phyloP scores from a whole-genome alignment of 129 eudicot genomes.

The Centaurea solstitialis region DNA sequence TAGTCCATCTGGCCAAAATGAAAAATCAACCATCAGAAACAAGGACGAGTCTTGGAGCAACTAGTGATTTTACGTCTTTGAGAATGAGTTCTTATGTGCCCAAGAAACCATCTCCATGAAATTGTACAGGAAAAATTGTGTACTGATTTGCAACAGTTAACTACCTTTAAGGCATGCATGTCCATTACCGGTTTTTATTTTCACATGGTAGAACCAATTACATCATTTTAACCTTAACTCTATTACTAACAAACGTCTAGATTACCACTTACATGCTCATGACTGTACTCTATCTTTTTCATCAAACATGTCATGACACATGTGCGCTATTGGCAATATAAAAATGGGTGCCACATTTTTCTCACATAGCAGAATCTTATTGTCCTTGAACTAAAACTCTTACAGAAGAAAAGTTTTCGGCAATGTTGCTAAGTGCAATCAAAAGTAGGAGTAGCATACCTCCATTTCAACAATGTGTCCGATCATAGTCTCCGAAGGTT shows the following conservation, averaged over 20 bases:
- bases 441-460: conserved; percentile 44
- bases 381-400: background rate
- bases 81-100: background rate
- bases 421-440: background rate
- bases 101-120: background rate
- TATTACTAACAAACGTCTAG: background rate
- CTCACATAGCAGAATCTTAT: background rate
- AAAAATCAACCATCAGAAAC: background rate
- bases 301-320: background rate
- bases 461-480: conserved; percentile 97
- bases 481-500: conserved; percentile 96
- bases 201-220: too few species aligned
- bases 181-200: too few species aligned
- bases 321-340: background rate
- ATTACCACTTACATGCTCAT: background rate
- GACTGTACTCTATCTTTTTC: background rate
- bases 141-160: too few species aligned
- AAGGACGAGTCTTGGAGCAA: background rate
- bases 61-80: background rate
- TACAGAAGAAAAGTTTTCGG: background rate
- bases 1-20: conserved; percentile 73
- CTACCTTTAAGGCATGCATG: too few species aligned
- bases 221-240: too few species aligned
- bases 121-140: too few species aligned
- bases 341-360: background rate